Percentiles rank a stretch among this genome's conserved stretches.
Conservation (phyloP, 106 monocot species). For the Dioscorea alata region DNA sequence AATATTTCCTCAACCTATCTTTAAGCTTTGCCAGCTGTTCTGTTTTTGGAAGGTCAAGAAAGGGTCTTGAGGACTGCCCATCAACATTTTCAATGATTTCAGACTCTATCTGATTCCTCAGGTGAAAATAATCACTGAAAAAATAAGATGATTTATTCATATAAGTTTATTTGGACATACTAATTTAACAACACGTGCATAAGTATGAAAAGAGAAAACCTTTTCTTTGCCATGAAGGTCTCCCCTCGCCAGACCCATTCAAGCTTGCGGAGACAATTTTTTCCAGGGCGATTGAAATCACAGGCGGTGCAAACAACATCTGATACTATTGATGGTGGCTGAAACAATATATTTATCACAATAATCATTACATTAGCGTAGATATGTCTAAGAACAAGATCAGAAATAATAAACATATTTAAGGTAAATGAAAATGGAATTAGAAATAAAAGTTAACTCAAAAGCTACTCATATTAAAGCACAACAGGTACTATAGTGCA, state of each 20-base stretch:
- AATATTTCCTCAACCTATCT: conserved; percentile 86
- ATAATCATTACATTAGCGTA: too few species aligned
- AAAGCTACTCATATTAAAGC: too few species aligned
- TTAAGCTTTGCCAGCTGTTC: conserved; percentile 83
- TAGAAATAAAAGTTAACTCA: too few species aligned
- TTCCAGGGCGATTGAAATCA: conserved; percentile 98
- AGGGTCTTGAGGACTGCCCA: conserved; percentile 38
- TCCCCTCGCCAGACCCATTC: conserved; percentile 99
- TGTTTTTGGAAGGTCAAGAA: conserved; percentile 70
- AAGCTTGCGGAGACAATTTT: conserved; percentile 89
- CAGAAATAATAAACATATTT: too few species aligned
- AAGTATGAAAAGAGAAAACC: conserved; percentile 22
- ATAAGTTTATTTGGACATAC: background rate
- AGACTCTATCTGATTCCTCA: conserved; percentile 93
- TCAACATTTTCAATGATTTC: conserved; percentile 58
- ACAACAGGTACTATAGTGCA: too few species aligned
- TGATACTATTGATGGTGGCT: conserved; percentile 94
- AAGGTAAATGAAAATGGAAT: too few species aligned
- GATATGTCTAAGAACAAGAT: too few species aligned
- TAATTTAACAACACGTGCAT: background rate
- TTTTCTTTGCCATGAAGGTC: conserved; percentile 81
- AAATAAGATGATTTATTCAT: background rate
- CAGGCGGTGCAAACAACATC: conserved; percentile 96
- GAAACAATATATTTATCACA: conserved; percentile 3
- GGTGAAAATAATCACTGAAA: conserved; percentile 86